Base-by-base conservation (phyloP, 179 eudicot species). In the Heliamphora pulchella region DNA sequence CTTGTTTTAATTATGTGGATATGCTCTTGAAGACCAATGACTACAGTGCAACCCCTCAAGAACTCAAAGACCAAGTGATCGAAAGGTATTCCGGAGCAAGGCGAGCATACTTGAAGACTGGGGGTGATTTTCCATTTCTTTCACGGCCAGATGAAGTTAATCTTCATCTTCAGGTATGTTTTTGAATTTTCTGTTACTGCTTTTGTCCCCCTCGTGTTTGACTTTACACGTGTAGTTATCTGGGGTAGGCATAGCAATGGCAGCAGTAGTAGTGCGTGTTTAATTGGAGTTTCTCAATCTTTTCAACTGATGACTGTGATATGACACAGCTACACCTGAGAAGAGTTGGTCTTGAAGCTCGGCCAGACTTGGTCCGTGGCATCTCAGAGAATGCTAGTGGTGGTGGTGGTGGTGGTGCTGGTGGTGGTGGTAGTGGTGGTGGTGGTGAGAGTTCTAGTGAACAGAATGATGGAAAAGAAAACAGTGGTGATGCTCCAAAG, bases 101-200 rank as follows among this genome's bases (percentile, higher is more conserved):
- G 76, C 90, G 85, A 81, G 99, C 99, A 41, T 83, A 84, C 83
- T 84, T 96, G 80, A 96, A 96, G 86, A 87, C 85, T 44, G 99
- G 98, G 69, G 99, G 99, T 22, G 99, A 96, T 84, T 96, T 94
- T 76, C 99, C 99, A 11, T 96, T 92, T 86, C 90, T 96, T 78
- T 94, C 99, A 14, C 91, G 98, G n/a, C 90, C 99, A 2, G 99
- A 96, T 76, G 99, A 96, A 91, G 93, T 96, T 59, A 96, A 94
- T 86, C 92, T 96, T 72, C 97, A 96, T 86, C 96, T 96, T 88
- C 98, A 92, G 98, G 99, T 96, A 86, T 11, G 31, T 74, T 15
- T 5, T 14, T 44, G 39, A 47, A 47, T 18, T 46, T 57, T 13
- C 41, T 57, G 3, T 17, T 3, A 63, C 58, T 63, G 15, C 15